Percentiles rank a stretch among this genome's conserved stretches.
Evolutionary conservation across 257 asterid genomes (phyloP).

Genomic region (Galeopsis tetrahit): DNA sequence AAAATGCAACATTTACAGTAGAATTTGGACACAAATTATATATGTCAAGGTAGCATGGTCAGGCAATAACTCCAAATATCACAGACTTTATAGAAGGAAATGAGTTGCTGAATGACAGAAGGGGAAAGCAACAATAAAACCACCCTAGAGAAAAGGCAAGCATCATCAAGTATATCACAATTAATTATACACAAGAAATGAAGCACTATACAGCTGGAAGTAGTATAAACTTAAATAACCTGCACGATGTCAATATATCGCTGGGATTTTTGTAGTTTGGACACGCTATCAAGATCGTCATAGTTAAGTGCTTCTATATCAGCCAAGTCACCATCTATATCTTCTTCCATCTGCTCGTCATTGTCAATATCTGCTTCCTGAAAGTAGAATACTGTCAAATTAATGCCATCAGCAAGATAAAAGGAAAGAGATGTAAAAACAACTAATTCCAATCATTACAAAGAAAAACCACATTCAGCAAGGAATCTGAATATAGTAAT

Average conservation of each 20-base stretch:
- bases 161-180: slow-evolving; percentile 26
- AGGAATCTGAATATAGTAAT: neutral
- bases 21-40: neutral
- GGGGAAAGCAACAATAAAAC: slow-evolving; percentile 30
- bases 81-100: slow-evolving; percentile 39
- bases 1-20: neutral
- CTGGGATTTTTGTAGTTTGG: slow-evolving; percentile 81
- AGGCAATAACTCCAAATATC: slow-evolving; percentile 21
- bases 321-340: slow-evolving; percentile 83
- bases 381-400: slow-evolving; percentile 32
- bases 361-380: slow-evolving; percentile 71
- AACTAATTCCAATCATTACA: slow-evolving; percentile 12
- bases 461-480: neutral
- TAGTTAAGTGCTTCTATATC: slow-evolving; percentile 92
- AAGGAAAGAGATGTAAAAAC: slow-evolving; percentile 25
- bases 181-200: slow-evolving; percentile 16
- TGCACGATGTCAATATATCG: slow-evolving; percentile 77
- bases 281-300: slow-evolving; percentile 90
- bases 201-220: neutral
- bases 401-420: slow-evolving; percentile 13
- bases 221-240: slow-evolving; percentile 50
- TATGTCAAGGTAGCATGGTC: neutral
- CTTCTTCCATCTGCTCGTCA: slow-evolving; percentile 84
- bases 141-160: slow-evolving; percentile 36
- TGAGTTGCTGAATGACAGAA: slow-evolving; percentile 35